These are phyloP conservation scores for Malus hybrid DNA, from an alignment of 331 rosid species.

Conservation along the genomic window DNA sequence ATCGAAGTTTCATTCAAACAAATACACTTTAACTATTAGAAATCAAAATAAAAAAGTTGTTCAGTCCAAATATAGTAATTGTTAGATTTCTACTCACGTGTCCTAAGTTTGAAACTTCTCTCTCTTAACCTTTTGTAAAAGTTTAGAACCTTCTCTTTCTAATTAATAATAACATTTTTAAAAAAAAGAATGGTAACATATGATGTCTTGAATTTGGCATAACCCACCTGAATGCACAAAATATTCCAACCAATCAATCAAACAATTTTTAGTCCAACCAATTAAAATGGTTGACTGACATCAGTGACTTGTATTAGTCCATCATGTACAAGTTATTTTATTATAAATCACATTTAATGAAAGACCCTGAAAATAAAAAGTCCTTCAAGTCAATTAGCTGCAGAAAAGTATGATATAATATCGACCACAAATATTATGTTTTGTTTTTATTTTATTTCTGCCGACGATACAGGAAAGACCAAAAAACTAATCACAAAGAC, in stretches of 20 bases:
- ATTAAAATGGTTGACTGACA: not conserved
- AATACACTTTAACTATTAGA: not conserved
- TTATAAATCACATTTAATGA: not conserved
- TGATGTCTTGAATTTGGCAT: not conserved
- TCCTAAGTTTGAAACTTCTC: no score
- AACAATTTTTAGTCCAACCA: not conserved
- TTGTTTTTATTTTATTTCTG: not conserved
- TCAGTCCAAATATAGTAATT: not conserved
- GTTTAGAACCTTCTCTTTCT: no score
- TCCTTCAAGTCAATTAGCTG: not conserved
- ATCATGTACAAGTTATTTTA: not conserved
- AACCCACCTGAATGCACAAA: not conserved
- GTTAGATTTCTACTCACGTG: no score
- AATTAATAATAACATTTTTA: no score
- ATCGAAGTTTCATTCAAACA: no score
- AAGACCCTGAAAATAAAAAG: not conserved
- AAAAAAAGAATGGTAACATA: not conserved
- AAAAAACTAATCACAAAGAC: not conserved
- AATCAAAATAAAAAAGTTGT: not conserved
- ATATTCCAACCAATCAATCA: not conserved
- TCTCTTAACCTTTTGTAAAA: no score
- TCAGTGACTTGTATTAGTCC: not conserved
- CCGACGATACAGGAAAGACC: not conserved
- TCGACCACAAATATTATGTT: not conserved
- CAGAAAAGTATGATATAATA: not conserved